Evolutionary conservation across 192 early-diverging fungal genomes (phyloP), one percentile per base, ranked within the genome.

Genomic region (Oehlia diaphana): DNA sequence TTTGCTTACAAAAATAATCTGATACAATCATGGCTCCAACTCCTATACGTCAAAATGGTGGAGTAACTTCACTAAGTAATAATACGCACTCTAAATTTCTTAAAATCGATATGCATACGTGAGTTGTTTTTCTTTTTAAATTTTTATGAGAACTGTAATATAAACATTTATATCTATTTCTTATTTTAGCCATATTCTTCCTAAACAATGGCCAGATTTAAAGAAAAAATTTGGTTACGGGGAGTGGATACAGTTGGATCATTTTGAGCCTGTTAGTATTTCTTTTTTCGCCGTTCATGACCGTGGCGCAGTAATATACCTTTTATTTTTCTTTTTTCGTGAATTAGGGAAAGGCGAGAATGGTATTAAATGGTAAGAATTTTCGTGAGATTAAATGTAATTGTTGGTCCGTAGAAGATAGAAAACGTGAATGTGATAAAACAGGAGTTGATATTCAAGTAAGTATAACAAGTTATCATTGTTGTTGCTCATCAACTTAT

Each of bases 331-430:
- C n/a, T 31, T 31, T 16, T 35, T 26, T n/a, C 4, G 62, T 49
- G 16, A 35, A 66, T 68, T 80, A 87, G 86, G 90, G 87, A 47
- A 88, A 90, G 75, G 88, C 90, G 66, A 79, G 84, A 81, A 92
- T 92, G 92, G 84, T 89, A 86, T 81, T 91, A 70, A 88, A 92
- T 78, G 92, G 91, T 21, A 92, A 92, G 81, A 88, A 86, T 80
- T 92, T 92, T 76, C 80, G 92, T 26, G 87, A 85, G 28, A 87
- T 92, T 67, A 86, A 88, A 76, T 92, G 91, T 84, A 92, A 92
- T 86, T 92, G 92, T 81, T 92, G 91, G 90, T 84, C 89, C 10
- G 83, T 90, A 19, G 89, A 89, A 61, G 87, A 89, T 67, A 84
- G 92, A 50, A 83, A 90, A 81, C 83, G 81, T 33, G 91, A 92